Base-by-base conservation (phyloP, 2,329 filamentous ascomycete species). In the Talaromyces sp. region DNA sequence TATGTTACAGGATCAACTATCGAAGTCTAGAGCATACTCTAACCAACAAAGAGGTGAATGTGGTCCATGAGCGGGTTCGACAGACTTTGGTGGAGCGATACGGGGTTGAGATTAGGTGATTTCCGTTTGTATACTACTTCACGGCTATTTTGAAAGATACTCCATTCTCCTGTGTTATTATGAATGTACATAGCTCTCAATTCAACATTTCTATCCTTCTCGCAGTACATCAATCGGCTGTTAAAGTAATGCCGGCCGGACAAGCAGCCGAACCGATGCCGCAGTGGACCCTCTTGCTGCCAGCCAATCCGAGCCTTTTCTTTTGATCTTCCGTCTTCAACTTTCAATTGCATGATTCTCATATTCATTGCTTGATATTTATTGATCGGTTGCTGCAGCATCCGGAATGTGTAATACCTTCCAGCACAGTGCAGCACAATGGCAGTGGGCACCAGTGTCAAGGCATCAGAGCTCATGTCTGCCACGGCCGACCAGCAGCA, bases 1-100 rank as follows among this genome's bases (percentile, higher is more conserved):
- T 94, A 77, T 96, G 91, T 75, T 99, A 97, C 73, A 83, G 92
- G 62, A 88, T 97, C 73, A 93, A 93, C 70, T 99, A 99, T 76
- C 84, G 94, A 63, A 96, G 91, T 73, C 77, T 96, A 65, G 93
- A 97, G 78, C 83, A 89, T 69, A 99, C 93, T 1, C 77, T 99
- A 72, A 96, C 88, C 9, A 94, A 91, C 66, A 79, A 83, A 36
- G 89, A 96, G 78, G 84, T 86, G 10, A 95, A 95, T 69, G 73
- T 78, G 43, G 75, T 96, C 69, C 93, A 99, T 71, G 79, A 85
- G 52, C 73, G 79, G 63, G 86, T 97, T 45, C 78, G 81, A 41
- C 67, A 76, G 61, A 81, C 83, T 63, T 75, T 97, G 62, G 86
- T 89, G 2, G 76, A 82, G 60, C 84, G 84, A 65, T 77, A 96